Evolutionary conservation across 805 yeast species (phyloP).

Genomic region (Sugiyamaella qingdaonensis): DNA sequence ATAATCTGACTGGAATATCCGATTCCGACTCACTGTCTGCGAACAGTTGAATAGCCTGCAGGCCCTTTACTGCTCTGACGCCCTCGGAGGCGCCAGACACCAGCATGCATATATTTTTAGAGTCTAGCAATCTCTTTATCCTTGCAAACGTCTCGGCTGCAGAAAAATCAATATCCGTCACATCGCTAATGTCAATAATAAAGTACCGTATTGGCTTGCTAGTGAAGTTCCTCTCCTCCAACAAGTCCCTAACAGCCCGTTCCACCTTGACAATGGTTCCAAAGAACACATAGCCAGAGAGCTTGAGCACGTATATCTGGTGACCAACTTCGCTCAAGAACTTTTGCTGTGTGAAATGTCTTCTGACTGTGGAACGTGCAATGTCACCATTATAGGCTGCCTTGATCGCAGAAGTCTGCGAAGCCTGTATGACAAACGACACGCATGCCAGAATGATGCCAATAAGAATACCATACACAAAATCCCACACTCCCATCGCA

Average conservation of each 20-base stretch:
- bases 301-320: conserved; percentile 81
- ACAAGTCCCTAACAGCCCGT: conserved; percentile 57
- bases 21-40: conserved; percentile 46
- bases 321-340: conserved; percentile 82
- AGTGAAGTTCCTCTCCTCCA: conserved; percentile 51
- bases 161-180: conserved; percentile 77
- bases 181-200: conserved; percentile 79
- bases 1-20: conserved; percentile 49
- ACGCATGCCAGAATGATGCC: conserved; percentile 90
- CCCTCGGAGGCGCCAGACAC: conserved; percentile 72
- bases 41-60: conserved; percentile 81
- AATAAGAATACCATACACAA: conserved; percentile 85
- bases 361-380: conserved; percentile 85
- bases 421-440: conserved; percentile 91
- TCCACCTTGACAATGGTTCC: conserved; percentile 95
- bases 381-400: conserved; percentile 82
- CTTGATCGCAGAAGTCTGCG: conserved; percentile 73
- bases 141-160: conserved; percentile 95
- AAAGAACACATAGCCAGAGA: conserved; percentile 86
- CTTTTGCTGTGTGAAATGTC: conserved; percentile 85
- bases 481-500: conserved; percentile 94
- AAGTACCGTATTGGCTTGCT: conserved; percentile 67
- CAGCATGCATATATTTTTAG: conserved; percentile 65
- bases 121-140: conserved; percentile 70
- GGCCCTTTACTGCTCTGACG: conserved; percentile 62